Evolutionary conservation across 2,329 filamentous ascomycete species (phyloP), one percentile per base, ranked within the genome.

Genomic region (Diaporthe amygdali): DNA sequence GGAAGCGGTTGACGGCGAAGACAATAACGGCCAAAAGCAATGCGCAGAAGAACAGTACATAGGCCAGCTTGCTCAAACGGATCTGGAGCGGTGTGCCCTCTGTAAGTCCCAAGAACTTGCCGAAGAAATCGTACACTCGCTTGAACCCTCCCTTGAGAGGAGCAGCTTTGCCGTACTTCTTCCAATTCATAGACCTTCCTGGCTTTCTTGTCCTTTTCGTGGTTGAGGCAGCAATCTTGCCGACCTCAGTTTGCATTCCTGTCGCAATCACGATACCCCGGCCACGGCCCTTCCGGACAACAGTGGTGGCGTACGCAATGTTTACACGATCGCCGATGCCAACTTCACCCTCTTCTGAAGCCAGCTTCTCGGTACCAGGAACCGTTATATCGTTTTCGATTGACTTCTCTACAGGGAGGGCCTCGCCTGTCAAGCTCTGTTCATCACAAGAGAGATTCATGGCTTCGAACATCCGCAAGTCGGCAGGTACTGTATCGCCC

Each of bases 401-500:
- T 52, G 88, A 85, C 83, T 95, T 93, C 78, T 91, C 89, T 32
- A 93, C 91, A 8, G 92, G 91, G 20, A 93, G 84, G 5, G 93
- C 93, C 80, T 95, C 93, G 77, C 93, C 93, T 8, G 93, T 95
- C 54, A 95, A 87, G 63, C 93, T 90, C 55, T 92, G 91, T 80
- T 95, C 93, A 76, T 97, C 94, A 77, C 92, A 94, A 73, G 91
- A 90, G 55, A 95, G 86, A 79, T 96, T 96, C 88, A 95, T 93
- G 71, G 88, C 89, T 76, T 94, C 91, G 75, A 93, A 87, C 25
- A 92, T 81, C 68, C 92, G 90, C 49, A 94, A 80, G 77, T 95
- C 93, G 46, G 93, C 93, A 12, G 93, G 92, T 49, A 94, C 88
- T 5, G 92, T 93, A 79, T 94, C 92, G 71, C 93, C 93, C 81